These are phyloP conservation scores for Erigeron canadensis DNA, from an alignment of 129 eudicot species.

Conservation along the genomic window DNA sequence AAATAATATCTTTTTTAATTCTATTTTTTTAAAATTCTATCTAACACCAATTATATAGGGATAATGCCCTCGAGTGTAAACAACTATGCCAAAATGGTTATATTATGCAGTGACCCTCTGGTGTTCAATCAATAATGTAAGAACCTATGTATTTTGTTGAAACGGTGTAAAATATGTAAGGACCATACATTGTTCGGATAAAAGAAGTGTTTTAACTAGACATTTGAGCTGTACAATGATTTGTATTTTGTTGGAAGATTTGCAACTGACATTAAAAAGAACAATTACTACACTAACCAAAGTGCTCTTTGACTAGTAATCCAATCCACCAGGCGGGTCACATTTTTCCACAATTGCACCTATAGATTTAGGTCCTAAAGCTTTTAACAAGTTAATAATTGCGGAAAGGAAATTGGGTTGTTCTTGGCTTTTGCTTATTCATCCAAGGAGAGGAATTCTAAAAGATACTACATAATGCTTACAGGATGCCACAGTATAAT, in stretches of 20 bases:
- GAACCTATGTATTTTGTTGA: no score
- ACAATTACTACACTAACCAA: neutral
- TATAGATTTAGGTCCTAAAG: neutral
- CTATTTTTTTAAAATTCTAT: no score
- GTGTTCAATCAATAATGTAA: no score
- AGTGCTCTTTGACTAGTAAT: neutral
- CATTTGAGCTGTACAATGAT: no score
- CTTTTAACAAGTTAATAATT: neutral
- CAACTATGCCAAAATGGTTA: no score
- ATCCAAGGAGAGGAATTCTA: neutral
- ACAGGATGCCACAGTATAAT: conserved; percentile 17
- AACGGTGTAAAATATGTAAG: neutral
- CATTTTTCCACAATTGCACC: neutral
- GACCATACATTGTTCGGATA: no score
- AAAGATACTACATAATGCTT: neutral
- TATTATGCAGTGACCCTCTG: no score
- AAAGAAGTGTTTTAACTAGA: neutral
- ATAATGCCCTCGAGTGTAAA: no score
- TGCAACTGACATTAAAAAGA: neutral
- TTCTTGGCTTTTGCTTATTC: neutral
- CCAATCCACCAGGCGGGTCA: neutral
- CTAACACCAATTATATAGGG: no score
- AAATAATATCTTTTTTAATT: neutral
- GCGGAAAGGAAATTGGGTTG: conserved; percentile 14
- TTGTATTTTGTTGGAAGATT: neutral